Percentiles rank a stretch among this genome's conserved stretches.
Evolutionary conservation across 345 rosid species (phyloP).

Genomic region (Eucalyptus pumila): DNA sequence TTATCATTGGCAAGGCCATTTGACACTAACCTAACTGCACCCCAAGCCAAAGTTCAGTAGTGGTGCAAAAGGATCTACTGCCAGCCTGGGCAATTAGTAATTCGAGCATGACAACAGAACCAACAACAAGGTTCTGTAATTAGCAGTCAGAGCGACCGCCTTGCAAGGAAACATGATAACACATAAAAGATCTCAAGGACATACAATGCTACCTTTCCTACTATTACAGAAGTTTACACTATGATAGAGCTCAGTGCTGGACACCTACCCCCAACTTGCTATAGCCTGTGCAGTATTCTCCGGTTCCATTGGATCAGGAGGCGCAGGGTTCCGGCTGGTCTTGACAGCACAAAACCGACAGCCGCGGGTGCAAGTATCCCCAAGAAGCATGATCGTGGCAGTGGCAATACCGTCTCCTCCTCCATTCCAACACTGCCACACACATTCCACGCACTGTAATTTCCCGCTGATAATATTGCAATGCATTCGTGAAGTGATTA

Average conservation of each 20-base stretch:
- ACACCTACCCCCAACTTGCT: slow-evolving; percentile 83
- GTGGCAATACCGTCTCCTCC: slow-evolving; percentile 96
- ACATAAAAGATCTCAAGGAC: not conserved
- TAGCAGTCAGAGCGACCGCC: not conserved
- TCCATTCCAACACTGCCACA: slow-evolving; percentile 90
- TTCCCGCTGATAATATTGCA: not conserved
- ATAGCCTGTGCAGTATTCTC: slow-evolving; percentile 85
- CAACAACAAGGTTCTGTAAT: not conserved
- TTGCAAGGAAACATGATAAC: not conserved
- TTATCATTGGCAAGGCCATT: not conserved
- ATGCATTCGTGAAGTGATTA: not conserved
- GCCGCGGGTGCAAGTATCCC: slow-evolving; percentile 99
- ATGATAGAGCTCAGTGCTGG: not conserved
- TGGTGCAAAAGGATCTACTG: not conserved
- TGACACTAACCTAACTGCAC: not conserved
- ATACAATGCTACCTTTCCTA: not conserved
- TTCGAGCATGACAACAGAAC: not conserved
- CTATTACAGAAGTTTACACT: not conserved
- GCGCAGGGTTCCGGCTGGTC: slow-evolving; percentile 85
- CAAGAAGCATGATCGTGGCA: slow-evolving; percentile 94
- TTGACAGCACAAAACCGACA: slow-evolving; percentile 98
- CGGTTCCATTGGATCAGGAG: slow-evolving; percentile 94
- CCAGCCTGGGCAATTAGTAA: not conserved
- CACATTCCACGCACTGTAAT: not conserved
- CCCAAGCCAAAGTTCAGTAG: not conserved